phyloP scores from a whole-genome alignment of 495 filamentous ascomycete genomes.

The Talaromyces adpressus region DNA sequence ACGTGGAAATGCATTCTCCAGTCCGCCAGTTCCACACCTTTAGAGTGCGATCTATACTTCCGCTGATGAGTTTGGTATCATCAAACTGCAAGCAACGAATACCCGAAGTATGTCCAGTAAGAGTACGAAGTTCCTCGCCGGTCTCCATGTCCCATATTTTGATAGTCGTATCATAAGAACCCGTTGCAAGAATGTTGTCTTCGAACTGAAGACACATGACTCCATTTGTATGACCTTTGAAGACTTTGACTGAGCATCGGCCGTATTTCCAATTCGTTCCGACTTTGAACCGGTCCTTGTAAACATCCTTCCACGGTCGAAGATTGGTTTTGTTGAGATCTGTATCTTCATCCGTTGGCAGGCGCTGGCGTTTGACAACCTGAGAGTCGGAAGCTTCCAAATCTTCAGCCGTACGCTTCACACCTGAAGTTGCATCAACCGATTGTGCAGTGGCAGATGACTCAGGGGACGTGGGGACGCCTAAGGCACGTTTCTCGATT shows the following conservation, averaged over 20 bases:
- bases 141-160: slow-evolving; percentile 95
- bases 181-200: slow-evolving; percentile 84
- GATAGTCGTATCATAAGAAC: slow-evolving; percentile 89
- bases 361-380: slow-evolving; percentile 30
- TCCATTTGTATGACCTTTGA: slow-evolving; percentile 87
- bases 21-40: slow-evolving; percentile 97
- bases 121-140: slow-evolving; percentile 73
- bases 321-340: slow-evolving; percentile 44
- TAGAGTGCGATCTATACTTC: slow-evolving; percentile 70
- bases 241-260: slow-evolving; percentile 69
- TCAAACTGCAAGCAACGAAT: slow-evolving; percentile 91
- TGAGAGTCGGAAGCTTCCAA: slow-evolving; percentile 9
- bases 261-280: slow-evolving; percentile 96
- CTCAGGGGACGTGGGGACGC: slow-evolving; percentile 21
- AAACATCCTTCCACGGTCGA: slow-evolving; percentile 88
- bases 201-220: slow-evolving; percentile 96
- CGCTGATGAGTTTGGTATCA: slow-evolving; percentile 81
- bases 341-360: slow-evolving; percentile 20
- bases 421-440: slow-evolving; percentile 12
- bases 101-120: slow-evolving; percentile 72
- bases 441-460: slow-evolving; percentile 16
- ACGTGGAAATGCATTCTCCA: slow-evolving; percentile 76
- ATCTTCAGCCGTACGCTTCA: slow-evolving; percentile 20
- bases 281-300: slow-evolving; percentile 81
- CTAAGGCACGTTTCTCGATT: slow-evolving; percentile 64